A percentile compares a stretch with the other conserved stretches of the same genome.
Evolutionary conservation across 2,329 filamentous ascomycete species (phyloP).

Genomic region (Penicillium sclerotigenum): DNA sequence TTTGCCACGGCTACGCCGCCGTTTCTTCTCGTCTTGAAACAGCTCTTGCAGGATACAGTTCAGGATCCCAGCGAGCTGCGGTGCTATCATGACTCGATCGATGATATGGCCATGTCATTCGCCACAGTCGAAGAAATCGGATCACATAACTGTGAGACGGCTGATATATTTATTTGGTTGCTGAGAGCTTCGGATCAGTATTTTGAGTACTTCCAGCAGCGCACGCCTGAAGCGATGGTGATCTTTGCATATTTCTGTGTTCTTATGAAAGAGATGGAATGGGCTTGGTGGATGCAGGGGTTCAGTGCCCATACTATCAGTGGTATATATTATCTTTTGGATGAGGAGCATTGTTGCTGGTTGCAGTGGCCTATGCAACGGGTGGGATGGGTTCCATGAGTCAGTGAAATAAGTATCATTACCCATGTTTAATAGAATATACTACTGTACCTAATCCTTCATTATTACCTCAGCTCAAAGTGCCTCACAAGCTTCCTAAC

Average conservation of each 20-base stretch:
- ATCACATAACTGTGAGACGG: conserved; percentile 6
- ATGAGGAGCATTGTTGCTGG: conserved; percentile 22
- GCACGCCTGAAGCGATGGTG: conserved; percentile 19
- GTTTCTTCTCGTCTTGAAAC: conserved; percentile 1
- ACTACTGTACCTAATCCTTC: not conserved
- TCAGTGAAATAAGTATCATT: too few species aligned
- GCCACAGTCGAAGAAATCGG: conserved; percentile 3
- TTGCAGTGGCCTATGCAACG: conserved; percentile 5
- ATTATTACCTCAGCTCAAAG: not conserved
- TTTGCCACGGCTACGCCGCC: not conserved
- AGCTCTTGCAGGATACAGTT: conserved; percentile 5
- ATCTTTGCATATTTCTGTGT: conserved; percentile 26
- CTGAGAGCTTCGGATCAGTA: conserved; percentile 19
- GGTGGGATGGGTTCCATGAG: too few species aligned
- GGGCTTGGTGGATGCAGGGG: conserved; percentile 28
- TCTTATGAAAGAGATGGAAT: conserved; percentile 20
- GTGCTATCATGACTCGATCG: conserved; percentile 4
- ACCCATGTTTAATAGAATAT: too few species aligned
- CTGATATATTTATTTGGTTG: conserved; percentile 15
- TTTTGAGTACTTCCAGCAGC: conserved; percentile 13
- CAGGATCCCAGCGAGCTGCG: conserved; percentile 1
- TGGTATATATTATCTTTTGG: conserved; percentile 19
- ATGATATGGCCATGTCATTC: conserved; percentile 10
- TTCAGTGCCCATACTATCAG: conserved; percentile 18
- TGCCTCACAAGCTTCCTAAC: not conserved